These are phyloP conservation scores for Geotrichum macrosporum DNA, from an alignment of 1,139 yeast genomes.

Conservation along the genomic window DNA sequence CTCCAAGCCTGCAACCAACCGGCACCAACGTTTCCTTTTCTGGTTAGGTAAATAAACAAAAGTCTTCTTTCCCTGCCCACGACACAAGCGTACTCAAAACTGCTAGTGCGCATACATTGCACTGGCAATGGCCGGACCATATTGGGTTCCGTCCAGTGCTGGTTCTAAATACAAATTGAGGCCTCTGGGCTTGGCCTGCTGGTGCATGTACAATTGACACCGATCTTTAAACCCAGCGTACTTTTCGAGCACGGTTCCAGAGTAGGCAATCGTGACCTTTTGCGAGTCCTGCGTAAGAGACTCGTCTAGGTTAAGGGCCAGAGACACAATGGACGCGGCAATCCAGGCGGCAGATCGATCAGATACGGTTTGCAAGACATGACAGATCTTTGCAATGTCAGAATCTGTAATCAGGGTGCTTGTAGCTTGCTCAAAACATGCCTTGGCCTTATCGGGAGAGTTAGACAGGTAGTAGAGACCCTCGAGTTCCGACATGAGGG, in stretches of 20 bases:
- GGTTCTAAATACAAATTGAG: slow-evolving; percentile 26
- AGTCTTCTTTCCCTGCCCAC: too few relatives aligned
- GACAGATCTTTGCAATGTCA: slow-evolving; percentile 48
- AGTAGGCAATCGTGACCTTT: slow-evolving; percentile 60
- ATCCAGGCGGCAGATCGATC: slow-evolving; percentile 76
- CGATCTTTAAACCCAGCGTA: slow-evolving; percentile 74
- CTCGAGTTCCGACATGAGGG: slow-evolving; percentile 34
- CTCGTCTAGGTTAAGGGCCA: slow-evolving; percentile 20
- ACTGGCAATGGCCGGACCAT: slow-evolving; percentile 37
- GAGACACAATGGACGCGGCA: slow-evolving; percentile 68
- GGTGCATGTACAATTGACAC: slow-evolving; percentile 32
- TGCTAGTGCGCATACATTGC: slow-evolving; percentile 32
- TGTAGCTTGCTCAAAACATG: slow-evolving; percentile 1
- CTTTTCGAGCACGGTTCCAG: slow-evolving; percentile 83
- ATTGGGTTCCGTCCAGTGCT: slow-evolving; percentile 33
- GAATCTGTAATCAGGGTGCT: slow-evolving; percentile 21
- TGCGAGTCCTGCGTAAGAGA: not conserved
- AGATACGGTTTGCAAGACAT: slow-evolving; percentile 60
- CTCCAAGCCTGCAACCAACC: too few relatives aligned
- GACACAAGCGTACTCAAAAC: too few relatives aligned
- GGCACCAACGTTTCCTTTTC: too few relatives aligned
- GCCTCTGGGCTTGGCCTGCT: slow-evolving; percentile 27
- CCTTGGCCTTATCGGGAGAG: not conserved
- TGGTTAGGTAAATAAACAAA: too few relatives aligned
- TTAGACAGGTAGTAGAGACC: slow-evolving; percentile 23